Conservation (phyloP, 306 rosid species). For the Gastrolobium bilobum region DNA sequence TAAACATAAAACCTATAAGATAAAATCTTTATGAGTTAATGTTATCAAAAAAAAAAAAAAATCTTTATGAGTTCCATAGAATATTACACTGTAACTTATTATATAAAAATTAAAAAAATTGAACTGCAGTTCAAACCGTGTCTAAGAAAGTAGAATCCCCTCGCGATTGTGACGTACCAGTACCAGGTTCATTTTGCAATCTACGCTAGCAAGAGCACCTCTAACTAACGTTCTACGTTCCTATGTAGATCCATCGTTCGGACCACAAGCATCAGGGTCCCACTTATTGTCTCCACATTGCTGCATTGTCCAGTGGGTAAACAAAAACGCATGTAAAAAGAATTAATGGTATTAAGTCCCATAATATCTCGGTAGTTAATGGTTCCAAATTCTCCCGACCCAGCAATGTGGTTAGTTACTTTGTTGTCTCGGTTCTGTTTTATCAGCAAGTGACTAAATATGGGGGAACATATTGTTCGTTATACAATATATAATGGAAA, state of each 20-base stretch:
- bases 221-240: neutral
- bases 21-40: too few relatives aligned
- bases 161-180: conserved; percentile 5
- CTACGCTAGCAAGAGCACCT: neutral
- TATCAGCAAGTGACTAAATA: neutral
- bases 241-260: neutral
- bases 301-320: conserved; percentile 9
- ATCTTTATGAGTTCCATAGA: neutral
- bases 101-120: neutral
- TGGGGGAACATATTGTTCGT: conserved; percentile 19
- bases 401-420: conserved; percentile 14
- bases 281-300: conserved; percentile 27
- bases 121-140: neutral
- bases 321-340: neutral
- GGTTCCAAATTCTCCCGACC: conserved; percentile 11
- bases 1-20: too few relatives aligned
- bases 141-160: neutral
- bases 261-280: neutral
- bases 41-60: too few relatives aligned
- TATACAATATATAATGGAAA: conserved; percentile 16
- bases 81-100: neutral
- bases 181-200: neutral
- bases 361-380: neutral
- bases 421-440: neutral
- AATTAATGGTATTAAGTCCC: neutral